Evolutionary conservation across 352 stramenopile species (phyloP).

Genomic region (Phytophthora pseudosyringae): DNA sequence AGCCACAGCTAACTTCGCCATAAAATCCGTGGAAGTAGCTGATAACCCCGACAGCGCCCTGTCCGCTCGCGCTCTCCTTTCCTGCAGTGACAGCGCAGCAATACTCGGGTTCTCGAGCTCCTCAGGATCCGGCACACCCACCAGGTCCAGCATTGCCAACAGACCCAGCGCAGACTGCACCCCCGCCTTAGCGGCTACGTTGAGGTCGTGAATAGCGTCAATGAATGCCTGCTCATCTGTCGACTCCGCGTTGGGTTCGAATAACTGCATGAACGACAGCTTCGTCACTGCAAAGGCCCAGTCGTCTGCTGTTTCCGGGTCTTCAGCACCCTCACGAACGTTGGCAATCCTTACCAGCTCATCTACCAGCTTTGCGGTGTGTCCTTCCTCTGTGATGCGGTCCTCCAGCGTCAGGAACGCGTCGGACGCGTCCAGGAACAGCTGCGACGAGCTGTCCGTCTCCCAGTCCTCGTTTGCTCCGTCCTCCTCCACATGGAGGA

Average conservation of each 20-base stretch:
- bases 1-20: constrained; percentile 61
- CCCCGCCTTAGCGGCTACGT: constrained; percentile 49
- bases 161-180: constrained; percentile 48
- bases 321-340: neutral
- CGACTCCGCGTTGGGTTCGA: constrained; percentile 40
- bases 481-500: constrained; percentile 10
- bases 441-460: constrained; percentile 9
- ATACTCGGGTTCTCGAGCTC: constrained; percentile 23
- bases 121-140: constrained; percentile 47
- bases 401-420: constrained; percentile 60
- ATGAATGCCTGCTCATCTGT: constrained; percentile 39
- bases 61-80: constrained; percentile 45
- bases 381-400: constrained; percentile 51
- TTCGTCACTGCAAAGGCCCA: constrained; percentile 61
- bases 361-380: constrained; percentile 46
- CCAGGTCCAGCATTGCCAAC: constrained; percentile 61
- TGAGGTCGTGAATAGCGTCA: constrained; percentile 51
- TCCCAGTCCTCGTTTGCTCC: constrained; percentile 10
- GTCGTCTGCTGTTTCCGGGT: constrained; percentile 38
- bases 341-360: constrained; percentile 37
- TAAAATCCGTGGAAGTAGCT: constrained; percentile 43
- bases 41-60: constrained; percentile 42
- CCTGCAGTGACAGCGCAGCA: constrained; percentile 17
- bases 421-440: constrained; percentile 46
- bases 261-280: constrained; percentile 68